Conservation (phyloP, 208 protist species). For the Acanthamoeba triangularis region DNA sequence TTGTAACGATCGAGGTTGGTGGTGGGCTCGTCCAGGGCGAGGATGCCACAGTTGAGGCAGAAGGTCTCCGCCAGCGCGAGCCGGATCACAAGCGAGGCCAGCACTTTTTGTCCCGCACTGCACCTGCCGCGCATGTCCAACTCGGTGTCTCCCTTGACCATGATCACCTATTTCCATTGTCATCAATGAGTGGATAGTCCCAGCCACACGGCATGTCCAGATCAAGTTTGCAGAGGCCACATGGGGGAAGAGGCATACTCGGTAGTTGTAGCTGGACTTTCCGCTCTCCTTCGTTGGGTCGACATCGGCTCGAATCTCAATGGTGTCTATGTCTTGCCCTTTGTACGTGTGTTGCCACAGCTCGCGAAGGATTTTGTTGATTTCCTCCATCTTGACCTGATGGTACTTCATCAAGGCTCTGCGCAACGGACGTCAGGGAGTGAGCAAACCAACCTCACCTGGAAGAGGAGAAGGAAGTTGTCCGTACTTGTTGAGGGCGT, state of each 20-base stretch:
- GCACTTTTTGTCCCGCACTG: conserved; percentile 98
- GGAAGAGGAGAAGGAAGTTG: neutral
- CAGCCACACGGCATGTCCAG: neutral
- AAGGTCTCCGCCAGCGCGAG: conserved; percentile 99
- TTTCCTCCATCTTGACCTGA: conserved; percentile 98
- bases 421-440: neutral
- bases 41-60: conserved; percentile 99
- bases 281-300: conserved; percentile 91
- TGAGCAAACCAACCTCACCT: neutral
- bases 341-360: conserved; percentile 99
- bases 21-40: conserved; percentile 99
- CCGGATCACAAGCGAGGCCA: conserved; percentile 99
- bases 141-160: conserved; percentile 96
- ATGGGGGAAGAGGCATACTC: conserved; percentile 27
- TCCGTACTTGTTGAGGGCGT: conserved; percentile 85
- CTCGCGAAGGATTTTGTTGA: conserved; percentile 98
- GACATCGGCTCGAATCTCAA: conserved; percentile 97
- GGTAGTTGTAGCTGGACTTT: conserved; percentile 91
- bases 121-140: conserved; percentile 99
- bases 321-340: conserved; percentile 92
- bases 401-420: conserved; percentile 98
- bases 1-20: conserved; percentile 99
- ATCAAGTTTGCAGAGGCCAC: neutral
- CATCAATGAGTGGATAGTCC: no score
- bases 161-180: conserved; percentile 93